phyloP scores from a whole-genome alignment of 2,329 filamentous ascomycete species.

The Botrytis sinoallii region DNA sequence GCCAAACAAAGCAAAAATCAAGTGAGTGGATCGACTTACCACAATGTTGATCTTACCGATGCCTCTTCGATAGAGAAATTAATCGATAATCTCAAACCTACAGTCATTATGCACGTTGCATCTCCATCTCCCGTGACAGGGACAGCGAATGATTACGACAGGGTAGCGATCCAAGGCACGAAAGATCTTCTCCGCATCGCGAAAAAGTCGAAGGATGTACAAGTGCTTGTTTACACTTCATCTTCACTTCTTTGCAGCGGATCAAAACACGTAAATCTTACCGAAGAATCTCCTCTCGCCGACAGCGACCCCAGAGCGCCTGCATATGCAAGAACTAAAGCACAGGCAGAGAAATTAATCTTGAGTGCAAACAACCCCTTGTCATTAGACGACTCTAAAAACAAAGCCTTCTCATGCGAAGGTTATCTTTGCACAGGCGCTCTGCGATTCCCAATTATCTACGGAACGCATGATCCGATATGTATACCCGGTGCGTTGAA shows the following conservation, averaged over 20 bases:
- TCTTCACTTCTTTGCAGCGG: conserved; percentile 11
- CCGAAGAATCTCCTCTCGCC: conserved; percentile 11
- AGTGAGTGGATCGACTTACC: background rate
- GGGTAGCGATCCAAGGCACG: conserved; percentile 6
- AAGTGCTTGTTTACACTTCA: conserved; percentile 7
- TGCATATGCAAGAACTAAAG: background rate
- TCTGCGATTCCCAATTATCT: conserved; percentile 2
- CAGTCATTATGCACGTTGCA: background rate
- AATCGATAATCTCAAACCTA: background rate
- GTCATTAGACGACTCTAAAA: background rate
- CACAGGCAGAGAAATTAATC: conserved; percentile 10
- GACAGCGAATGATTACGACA: background rate
- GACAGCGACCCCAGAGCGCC: conserved; percentile 1
- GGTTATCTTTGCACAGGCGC: background rate
- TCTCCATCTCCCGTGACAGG: conserved; percentile 11
- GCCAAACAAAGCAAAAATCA: background rate
- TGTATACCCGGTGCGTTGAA: conserved; percentile 7
- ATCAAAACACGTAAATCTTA: background rate
- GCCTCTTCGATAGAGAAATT: background rate
- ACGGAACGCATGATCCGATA: conserved; percentile 10
- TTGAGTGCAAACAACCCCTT: background rate
- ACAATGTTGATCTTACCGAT: conserved; percentile 11
- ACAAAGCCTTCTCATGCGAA: background rate
- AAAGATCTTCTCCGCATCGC: conserved; percentile 1
- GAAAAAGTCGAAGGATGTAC: background rate